A percentile compares a stretch with the other conserved stretches of the same genome.
These are phyloP conservation scores for Talaromyces sp. DNA, from an alignment of 2,329 filamentous ascomycete genomes.

Conservation along the genomic window DNA sequence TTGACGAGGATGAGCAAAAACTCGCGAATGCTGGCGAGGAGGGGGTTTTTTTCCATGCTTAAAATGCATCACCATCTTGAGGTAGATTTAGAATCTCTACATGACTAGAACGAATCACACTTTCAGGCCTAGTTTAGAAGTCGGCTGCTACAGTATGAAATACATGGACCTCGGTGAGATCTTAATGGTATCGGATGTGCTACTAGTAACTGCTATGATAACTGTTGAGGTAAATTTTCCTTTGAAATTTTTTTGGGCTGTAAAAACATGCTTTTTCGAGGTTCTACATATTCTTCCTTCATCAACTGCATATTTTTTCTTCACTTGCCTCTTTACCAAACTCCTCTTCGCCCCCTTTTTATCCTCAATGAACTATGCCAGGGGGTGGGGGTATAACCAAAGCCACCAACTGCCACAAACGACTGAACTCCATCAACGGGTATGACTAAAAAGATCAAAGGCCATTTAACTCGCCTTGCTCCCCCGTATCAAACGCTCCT, in stretches of 20 bases:
- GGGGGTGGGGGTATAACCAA: neutral
- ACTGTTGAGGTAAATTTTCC: conserved; percentile 17
- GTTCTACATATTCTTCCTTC: conserved; percentile 12
- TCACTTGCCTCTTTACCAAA: neutral
- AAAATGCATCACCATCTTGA: neutral
- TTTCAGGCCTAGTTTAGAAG: too few relatives aligned
- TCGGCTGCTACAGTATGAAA: neutral
- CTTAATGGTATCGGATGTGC: too few relatives aligned
- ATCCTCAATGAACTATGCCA: neutral
- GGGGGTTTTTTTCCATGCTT: conserved; percentile 26
- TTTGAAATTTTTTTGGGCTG: conserved; percentile 27
- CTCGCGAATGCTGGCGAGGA: neutral
- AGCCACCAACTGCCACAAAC: neutral
- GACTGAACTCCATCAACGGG: neutral
- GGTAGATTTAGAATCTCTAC: neutral
- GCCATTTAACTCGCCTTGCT: neutral
- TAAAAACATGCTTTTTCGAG: conserved; percentile 28
- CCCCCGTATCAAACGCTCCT: neutral
- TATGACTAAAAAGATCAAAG: neutral
- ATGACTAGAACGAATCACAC: neutral
- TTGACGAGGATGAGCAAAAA: conserved; percentile 25
- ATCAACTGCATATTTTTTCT: conserved; percentile 5
- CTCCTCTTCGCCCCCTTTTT: neutral
- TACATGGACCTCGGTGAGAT: too few relatives aligned
- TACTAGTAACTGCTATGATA: neutral